These are phyloP conservation scores for Boletales sp. DNA, from an alignment of 768 basidiomycete species.

Conservation along the genomic window DNA sequence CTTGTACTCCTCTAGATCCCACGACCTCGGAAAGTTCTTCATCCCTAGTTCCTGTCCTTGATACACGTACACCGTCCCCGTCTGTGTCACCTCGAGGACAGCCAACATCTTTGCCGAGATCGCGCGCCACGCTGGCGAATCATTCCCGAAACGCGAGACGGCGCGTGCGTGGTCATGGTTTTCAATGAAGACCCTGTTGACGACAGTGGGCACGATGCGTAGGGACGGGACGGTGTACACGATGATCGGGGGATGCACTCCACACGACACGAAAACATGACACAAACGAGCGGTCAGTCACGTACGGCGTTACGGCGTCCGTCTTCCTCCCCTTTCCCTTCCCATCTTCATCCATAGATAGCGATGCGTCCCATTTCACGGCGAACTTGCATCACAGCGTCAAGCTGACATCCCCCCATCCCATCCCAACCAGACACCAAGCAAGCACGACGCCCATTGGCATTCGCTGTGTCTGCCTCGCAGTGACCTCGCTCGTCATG, in stretches of 20 bases:
- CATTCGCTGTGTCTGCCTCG: conserved; percentile 14
- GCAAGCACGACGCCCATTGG: background rate
- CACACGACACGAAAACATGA: no score
- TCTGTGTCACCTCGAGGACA: conserved; percentile 55
- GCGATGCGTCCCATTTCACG: background rate
- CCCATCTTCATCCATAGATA: background rate
- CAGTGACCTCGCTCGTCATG: conserved; percentile 11
- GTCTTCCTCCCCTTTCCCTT: background rate
- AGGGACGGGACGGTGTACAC: conserved; percentile 9
- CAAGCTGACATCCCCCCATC: background rate
- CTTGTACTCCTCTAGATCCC: conserved; percentile 72
- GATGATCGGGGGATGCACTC: conserved; percentile 2
- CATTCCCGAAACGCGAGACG: conserved; percentile 66
- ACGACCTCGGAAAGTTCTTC: conserved; percentile 56
- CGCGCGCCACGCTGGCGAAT: conserved; percentile 51
- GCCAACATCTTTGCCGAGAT: conserved; percentile 63
- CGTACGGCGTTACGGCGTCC: background rate
- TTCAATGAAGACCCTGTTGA: conserved; percentile 55
- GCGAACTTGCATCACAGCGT: conserved; percentile 5
- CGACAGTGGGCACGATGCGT: background rate
- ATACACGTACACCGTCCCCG: conserved; percentile 69
- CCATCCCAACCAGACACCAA: background rate
- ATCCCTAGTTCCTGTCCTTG: conserved; percentile 75
- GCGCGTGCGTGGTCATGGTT: conserved; percentile 67
- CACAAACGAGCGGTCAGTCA: conserved; percentile 2